Evolutionary conservation across 2,329 filamentous ascomycete species (phyloP), one percentile per base, ranked within the genome.

Genomic region (Fusarium foetens): DNA sequence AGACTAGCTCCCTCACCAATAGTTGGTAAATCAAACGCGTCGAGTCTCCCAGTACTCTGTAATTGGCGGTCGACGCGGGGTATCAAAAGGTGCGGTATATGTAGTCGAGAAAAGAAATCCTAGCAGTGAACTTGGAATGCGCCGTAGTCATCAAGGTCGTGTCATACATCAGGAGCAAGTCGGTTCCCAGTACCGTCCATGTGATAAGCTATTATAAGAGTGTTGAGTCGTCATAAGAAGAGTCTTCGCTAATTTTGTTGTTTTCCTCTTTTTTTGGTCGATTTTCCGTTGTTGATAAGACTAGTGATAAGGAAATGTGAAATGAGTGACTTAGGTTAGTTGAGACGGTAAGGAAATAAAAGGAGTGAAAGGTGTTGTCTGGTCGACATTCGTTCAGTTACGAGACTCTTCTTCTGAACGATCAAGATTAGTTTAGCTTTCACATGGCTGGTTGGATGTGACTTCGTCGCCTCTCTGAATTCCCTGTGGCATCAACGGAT

Each of bases 401-500:
- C 27, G 59, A 67, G 72, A 76, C 72, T 76, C 76, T 78, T 76
- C 76, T 66, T 58, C 54, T 60, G 66, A 55, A 66, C 49, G 53
- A 58, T 68, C 55, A 65, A 45, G 17, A 61, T 72, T 64, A 62
- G 52, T 72, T 75, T 36, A 55, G 29, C 53, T 58, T 60, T 71
- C 63, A 67, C 71, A 70, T 73, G 35, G 68, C 43, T 31, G 62
- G 65, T 58, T 74, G 49, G 19, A 46, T 65, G 41, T 65, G 61
- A 63, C 75, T 78, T 65, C 74, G 72, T 72, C 68, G 77, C 73
- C 68, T 80, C 76, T 73, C 76, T 55, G 67, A 77, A 58, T 78
- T 80, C 73, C 81, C 80, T 77, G 83, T 85, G 45, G 80, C 82
- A 70, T 91, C 89, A 17, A 82, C 81, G 27, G 89, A 91, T 48